Evolutionary conservation across 2,329 filamentous ascomycete species (phyloP).

Genomic region (Paecilomyces fulvus): DNA sequence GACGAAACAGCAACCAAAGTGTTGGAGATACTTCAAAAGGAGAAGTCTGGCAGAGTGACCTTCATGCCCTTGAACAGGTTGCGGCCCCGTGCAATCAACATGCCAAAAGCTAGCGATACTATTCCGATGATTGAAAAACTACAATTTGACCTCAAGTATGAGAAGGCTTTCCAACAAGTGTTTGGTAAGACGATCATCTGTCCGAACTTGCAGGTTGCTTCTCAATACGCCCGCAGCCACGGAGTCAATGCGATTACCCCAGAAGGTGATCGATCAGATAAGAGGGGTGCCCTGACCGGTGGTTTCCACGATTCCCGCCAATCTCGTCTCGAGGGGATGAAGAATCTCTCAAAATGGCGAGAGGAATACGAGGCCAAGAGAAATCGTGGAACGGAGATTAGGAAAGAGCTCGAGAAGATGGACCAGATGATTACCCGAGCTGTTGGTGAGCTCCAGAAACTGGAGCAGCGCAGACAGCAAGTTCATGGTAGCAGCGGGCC

Average conservation of each 20-base stretch:
- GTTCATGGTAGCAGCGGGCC: slow-evolving; percentile 77
- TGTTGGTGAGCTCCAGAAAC: slow-evolving; percentile 73
- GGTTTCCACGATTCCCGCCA: slow-evolving; percentile 82
- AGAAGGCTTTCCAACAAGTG: slow-evolving; percentile 84
- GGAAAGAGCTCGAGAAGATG: slow-evolving; percentile 62
- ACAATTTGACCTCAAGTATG: slow-evolving; percentile 65
- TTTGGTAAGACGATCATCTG: slow-evolving; percentile 95
- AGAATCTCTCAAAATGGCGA: slow-evolving; percentile 64
- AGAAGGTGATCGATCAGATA: slow-evolving; percentile 90
- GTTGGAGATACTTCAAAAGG: slow-evolving; percentile 68
- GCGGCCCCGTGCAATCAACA: slow-evolving; percentile 59
- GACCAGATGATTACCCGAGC: slow-evolving; percentile 84
- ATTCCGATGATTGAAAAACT: slow-evolving; percentile 81
- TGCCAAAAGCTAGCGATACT: slow-evolving; percentile 80
- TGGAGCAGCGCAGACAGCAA: slow-evolving; percentile 68
- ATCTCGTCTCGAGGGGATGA: slow-evolving; percentile 80
- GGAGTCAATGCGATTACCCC: slow-evolving; percentile 88
- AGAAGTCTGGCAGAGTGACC: slow-evolving; percentile 77
- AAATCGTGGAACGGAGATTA: slow-evolving; percentile 57
- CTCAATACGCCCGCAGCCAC: slow-evolving; percentile 86
- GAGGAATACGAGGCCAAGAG: slow-evolving; percentile 63
- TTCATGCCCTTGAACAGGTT: slow-evolving; percentile 90
- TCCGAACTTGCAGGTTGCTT: slow-evolving; percentile 76
- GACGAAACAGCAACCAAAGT: slow-evolving; percentile 78
- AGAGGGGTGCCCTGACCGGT: slow-evolving; percentile 89